These are phyloP conservation scores for Ceratocystis huliohia DNA, from an alignment of 2,329 filamentous ascomycete species.

Conservation along the genomic window DNA sequence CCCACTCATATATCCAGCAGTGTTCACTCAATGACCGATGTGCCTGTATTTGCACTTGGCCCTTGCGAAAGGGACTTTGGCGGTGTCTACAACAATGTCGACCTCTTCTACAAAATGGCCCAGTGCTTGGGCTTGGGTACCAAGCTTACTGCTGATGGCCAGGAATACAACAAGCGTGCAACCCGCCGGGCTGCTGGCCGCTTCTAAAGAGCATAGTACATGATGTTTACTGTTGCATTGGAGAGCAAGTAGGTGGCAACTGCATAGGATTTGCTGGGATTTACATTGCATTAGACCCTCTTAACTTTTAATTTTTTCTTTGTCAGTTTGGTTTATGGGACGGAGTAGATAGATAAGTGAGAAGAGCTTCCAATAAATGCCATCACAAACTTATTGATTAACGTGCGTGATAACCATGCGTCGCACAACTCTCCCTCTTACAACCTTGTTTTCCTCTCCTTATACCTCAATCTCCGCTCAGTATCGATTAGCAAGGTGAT, in stretches of 20 bases:
- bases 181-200: slow-evolving; percentile 14
- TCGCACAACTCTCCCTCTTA: no score
- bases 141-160: slow-evolving; percentile 11
- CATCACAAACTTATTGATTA: no score
- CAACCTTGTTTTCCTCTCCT: no score
- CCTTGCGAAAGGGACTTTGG: slow-evolving; percentile 68
- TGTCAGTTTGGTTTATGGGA: no score
- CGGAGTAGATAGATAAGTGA: no score
- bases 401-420: no score
- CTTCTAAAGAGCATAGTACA: slow-evolving; percentile 7
- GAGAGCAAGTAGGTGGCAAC: neutral
- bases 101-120: slow-evolving; percentile 64
- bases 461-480: no score
- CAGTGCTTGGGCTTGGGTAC: slow-evolving; percentile 47
- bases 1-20: slow-evolving; percentile 51
- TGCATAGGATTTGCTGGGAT: neutral
- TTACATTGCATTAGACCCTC: no score
- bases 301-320: no score
- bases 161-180: neutral
- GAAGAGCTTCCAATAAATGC: no score
- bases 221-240: neutral
- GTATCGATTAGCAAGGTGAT: no score
- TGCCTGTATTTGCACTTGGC: slow-evolving; percentile 64
- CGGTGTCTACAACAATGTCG: slow-evolving; percentile 57
- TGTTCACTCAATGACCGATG: slow-evolving; percentile 66